Evolutionary conservation across 495 filamentous ascomycete species (phyloP).

Genomic region (Apodospora peruviana): DNA sequence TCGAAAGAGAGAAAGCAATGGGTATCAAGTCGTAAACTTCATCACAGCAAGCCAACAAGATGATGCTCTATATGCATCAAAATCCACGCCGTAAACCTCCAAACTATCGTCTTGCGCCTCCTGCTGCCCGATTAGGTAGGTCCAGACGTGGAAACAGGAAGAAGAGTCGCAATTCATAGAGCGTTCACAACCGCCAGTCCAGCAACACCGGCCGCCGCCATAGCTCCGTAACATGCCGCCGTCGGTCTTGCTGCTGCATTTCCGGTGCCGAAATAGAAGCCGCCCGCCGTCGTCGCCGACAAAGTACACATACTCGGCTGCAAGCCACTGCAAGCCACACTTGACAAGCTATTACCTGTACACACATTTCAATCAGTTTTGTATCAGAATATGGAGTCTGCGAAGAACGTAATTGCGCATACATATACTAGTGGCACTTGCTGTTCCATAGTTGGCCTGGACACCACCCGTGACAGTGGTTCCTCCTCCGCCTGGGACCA

Average conservation of each 20-base stretch:
- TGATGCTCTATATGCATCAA: too few relatives aligned
- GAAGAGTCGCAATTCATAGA: too few relatives aligned
- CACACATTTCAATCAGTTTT: neutral
- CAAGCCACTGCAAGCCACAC: slow-evolving; percentile 20
- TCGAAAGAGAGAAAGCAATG: neutral
- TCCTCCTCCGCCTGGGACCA: slow-evolving; percentile 50
- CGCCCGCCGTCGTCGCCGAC: slow-evolving; percentile 14
- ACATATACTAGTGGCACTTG: slow-evolving; percentile 59
- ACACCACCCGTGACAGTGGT: slow-evolving; percentile 42
- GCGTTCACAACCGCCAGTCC: slow-evolving; percentile 13
- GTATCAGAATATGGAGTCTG: neutral
- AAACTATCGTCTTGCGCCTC: too few relatives aligned
- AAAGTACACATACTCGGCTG: slow-evolving; percentile 23
- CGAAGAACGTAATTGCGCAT: slow-evolving; percentile 9
- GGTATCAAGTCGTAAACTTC: slow-evolving; percentile 4
- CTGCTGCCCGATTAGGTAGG: too few relatives aligned
- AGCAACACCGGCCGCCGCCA: slow-evolving; percentile 17
- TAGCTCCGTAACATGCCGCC: slow-evolving; percentile 13
- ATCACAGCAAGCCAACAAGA: too few relatives aligned
- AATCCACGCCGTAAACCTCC: too few relatives aligned
- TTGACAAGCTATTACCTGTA: slow-evolving; percentile 25
- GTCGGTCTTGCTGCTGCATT: slow-evolving; percentile 22
- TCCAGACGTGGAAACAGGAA: too few relatives aligned
- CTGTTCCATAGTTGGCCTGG: slow-evolving; percentile 24
- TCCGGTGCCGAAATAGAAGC: slow-evolving; percentile 24